A percentile compares a stretch with the other conserved stretches of the same genome.
Evolutionary conservation across 2,329 filamentous ascomycete genomes (phyloP).

Genomic region (Alternaria angustiovoidea): DNA sequence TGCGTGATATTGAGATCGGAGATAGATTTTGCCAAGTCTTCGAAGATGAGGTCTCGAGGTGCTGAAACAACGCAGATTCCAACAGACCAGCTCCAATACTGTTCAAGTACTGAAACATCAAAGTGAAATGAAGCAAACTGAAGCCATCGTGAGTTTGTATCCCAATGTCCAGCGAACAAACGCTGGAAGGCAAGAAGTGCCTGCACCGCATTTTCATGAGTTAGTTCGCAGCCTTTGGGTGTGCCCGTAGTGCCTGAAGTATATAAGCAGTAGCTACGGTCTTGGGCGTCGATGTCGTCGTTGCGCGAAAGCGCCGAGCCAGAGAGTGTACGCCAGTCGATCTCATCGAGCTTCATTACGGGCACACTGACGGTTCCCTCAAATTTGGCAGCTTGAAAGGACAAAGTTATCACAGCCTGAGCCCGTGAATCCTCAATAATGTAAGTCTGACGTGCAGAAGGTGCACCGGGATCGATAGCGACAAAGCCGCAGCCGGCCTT

Average conservation of each 20-base stretch:
- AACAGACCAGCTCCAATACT: conserved; percentile 95
- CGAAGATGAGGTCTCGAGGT: conserved; percentile 83
- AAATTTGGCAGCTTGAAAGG: conserved; percentile 54
- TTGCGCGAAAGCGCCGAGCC: conserved; percentile 40
- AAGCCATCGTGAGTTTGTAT: conserved; percentile 77
- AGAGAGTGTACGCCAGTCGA: conserved; percentile 46
- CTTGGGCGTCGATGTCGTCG: conserved; percentile 53
- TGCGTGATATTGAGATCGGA: conserved; percentile 79
- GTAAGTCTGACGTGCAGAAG: conserved; percentile 75
- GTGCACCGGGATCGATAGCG: conserved; percentile 79
- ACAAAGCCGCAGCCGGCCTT: conserved; percentile 85
- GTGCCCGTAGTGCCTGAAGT: conserved; percentile 87
- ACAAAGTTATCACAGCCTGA: conserved; percentile 67
- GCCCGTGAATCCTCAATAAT: conserved; percentile 78
- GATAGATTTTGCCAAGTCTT: conserved; percentile 80
- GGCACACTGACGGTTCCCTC: conserved; percentile 42
- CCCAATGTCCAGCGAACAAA: conserved; percentile 80
- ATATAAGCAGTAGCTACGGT: conserved; percentile 83
- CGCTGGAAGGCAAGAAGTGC: conserved; percentile 86
- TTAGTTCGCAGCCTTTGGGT: conserved; percentile 88
- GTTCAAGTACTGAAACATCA: conserved; percentile 90
- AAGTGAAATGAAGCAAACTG: conserved; percentile 97
- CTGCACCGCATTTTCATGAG: conserved; percentile 87
- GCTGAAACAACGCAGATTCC: conserved; percentile 85
- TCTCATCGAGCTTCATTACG: conserved; percentile 58